Base-by-base conservation (phyloP, 305 asterid species). In the Fraxinus paxiana region DNA sequence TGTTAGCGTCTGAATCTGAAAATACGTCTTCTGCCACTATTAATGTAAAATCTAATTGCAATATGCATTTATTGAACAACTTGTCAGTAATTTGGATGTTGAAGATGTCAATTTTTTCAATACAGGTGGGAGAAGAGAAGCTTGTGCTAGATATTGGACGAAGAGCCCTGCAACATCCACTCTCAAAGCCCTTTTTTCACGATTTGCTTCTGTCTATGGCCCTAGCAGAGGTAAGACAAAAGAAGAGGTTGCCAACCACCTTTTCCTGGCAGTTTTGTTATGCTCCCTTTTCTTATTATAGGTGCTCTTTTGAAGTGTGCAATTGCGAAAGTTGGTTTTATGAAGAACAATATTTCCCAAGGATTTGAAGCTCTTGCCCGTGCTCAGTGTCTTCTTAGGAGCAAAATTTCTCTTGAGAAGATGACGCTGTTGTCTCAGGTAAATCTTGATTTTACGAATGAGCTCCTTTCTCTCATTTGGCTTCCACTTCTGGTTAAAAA, bases 331-430 rank as follows among this genome's bases (percentile, higher is more conserved):
- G 86, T 63, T 88, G 90, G 96, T 18, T 94, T 96, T 65, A 97
- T 92, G 94, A 94, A 91, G 95, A 91, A 93, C 91, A 90, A 93
- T 79, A 90, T 94, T 79, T 87, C 99, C 81, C 94, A 88, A 88
- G 99, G 98, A 80, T 96, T 96, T 90, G 98, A 96, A 90, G 99
- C 99, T 83, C 98, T 96, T 87, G 97, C 97, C 74, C 98, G 97
- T 83, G 99, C 99, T 86, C 99, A 92, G 73, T 88, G 96, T 89
- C 94, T 94, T 76, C 89, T 96, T 63, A 86, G 97, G 89, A 96
- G 98, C 89, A 92, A 92, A 87, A 85, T 78, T 81, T 93, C 99
- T 82, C 98, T 96, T 75, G 97, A 90, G 85, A 93, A 93, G 94
- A 88, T 93, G 94, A 89, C 86, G 65, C 77, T 96, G 83, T 90